These are phyloP conservation scores for Isatis lusitanica DNA, from an alignment of 441 rosid genomes.

Conservation along the genomic window DNA sequence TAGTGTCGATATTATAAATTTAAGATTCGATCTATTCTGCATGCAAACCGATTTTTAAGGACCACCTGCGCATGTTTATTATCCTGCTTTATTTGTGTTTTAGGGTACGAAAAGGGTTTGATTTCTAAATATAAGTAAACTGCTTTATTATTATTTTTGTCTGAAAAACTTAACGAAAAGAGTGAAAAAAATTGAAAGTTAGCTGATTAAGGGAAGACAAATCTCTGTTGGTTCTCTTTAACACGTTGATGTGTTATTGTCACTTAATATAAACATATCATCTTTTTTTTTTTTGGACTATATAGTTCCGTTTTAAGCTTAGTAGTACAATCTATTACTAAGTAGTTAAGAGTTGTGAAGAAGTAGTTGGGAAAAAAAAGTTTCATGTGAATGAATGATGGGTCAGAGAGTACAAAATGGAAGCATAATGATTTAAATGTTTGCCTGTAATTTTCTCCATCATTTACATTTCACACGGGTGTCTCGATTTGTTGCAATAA, in stretches of 20 bases:
- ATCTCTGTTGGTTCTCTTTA: background rate
- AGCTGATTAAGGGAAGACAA: constrained; percentile 1
- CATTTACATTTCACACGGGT: constrained; percentile 37
- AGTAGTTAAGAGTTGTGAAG: constrained; percentile 6
- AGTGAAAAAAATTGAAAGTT: background rate
- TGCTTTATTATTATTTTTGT: too few relatives aligned
- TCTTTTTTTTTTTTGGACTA: background rate
- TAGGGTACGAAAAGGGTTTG: constrained; percentile 17
- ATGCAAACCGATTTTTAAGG: constrained; percentile 24
- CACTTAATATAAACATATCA: background rate
- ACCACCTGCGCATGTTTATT: constrained; percentile 33
- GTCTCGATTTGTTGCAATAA: constrained; percentile 12
- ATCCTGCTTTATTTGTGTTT: constrained; percentile 23
- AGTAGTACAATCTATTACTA: background rate
- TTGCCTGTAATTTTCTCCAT: constrained; percentile 29
- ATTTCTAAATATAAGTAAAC: background rate
- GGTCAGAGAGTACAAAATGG: constrained; percentile 18
- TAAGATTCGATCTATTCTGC: constrained; percentile 30
- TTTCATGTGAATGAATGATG: constrained; percentile 5
- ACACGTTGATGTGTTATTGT: constrained; percentile 14
- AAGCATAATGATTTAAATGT: constrained; percentile 33
- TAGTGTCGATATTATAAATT: constrained; percentile 9
- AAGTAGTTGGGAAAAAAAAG: constrained; percentile 18
- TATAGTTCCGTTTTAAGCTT: background rate
- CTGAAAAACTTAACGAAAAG: background rate